phyloP scores from a whole-genome alignment of 1,139 yeast genomes.

The Meyerozyma carpophila region DNA sequence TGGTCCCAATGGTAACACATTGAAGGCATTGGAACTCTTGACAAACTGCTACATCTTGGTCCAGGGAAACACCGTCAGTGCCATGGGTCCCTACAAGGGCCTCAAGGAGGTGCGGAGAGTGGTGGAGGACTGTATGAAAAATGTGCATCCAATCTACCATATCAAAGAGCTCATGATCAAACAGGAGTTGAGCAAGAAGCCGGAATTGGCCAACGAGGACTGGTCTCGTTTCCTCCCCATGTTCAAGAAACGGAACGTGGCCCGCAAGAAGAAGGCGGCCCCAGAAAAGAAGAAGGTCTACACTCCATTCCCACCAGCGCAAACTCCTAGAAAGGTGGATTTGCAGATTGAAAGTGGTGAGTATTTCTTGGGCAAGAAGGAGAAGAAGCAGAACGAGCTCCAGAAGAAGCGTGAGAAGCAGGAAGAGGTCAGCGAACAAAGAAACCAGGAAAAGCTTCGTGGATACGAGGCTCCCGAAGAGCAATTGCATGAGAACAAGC shows the following conservation, averaged over 20 bases:
- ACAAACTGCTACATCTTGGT: slow-evolving; percentile 93
- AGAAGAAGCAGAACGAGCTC: slow-evolving; percentile 66
- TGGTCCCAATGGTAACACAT: slow-evolving; percentile 95
- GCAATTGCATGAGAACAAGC: slow-evolving; percentile 38
- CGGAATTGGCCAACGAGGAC: slow-evolving; percentile 91
- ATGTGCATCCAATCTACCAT: slow-evolving; percentile 93
- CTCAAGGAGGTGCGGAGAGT: slow-evolving; percentile 88
- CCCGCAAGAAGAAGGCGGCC: slow-evolving; percentile 66
- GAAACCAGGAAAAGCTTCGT: slow-evolving; percentile 66
- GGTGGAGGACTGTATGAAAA: slow-evolving; percentile 96
- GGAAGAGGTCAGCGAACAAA: slow-evolving; percentile 59
- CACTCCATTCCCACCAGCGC: slow-evolving; percentile 99
- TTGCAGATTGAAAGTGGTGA: slow-evolving; percentile 98
- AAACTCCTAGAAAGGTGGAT: slow-evolving; percentile 94
- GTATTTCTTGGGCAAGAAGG: slow-evolving; percentile 84
- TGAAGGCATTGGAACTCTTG: slow-evolving; percentile 88
- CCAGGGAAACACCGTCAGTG: slow-evolving; percentile 96
- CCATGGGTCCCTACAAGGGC: slow-evolving; percentile 96
- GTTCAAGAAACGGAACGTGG: slow-evolving; percentile 94
- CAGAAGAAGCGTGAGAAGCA: slow-evolving; percentile 79
- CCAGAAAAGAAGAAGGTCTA: slow-evolving; percentile 74
- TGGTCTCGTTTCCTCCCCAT: slow-evolving; percentile 97
- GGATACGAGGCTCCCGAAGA: slow-evolving; percentile 87
- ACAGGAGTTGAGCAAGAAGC: slow-evolving; percentile 89
- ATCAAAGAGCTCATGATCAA: slow-evolving; percentile 97